A percentile compares a stretch with the other conserved stretches of the same genome.
Evolutionary conservation across 2,329 filamentous ascomycete genomes (phyloP).

Genomic region (Ascochyta koolunga): DNA sequence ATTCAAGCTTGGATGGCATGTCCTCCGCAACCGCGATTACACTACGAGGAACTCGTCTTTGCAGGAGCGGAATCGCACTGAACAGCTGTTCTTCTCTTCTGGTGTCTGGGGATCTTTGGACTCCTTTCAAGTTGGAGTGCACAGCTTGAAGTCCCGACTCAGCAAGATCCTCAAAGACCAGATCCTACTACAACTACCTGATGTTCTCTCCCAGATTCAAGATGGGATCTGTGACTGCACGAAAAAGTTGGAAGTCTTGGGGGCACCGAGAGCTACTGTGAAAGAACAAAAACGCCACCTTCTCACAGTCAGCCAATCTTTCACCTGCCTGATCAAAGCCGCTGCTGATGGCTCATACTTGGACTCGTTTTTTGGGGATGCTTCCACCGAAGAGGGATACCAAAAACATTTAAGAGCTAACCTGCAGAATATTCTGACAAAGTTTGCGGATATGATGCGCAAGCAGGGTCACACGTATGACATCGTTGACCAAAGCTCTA

Average conservation of each 20-base stretch:
- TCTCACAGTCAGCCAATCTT: constrained; percentile 51
- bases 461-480: constrained; percentile 19
- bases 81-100: constrained; percentile 43
- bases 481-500: constrained; percentile 18
- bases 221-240: constrained; percentile 25
- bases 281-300: constrained; percentile 59
- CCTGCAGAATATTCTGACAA: constrained; percentile 28
- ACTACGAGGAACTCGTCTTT: constrained; percentile 24
- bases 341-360: constrained; percentile 55
- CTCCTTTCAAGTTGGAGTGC: constrained; percentile 26
- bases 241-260: constrained; percentile 53
- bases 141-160: constrained; percentile 24
- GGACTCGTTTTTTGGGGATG: constrained; percentile 56
- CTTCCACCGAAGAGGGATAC: constrained; percentile 17
- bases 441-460: constrained; percentile 25
- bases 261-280: constrained; percentile 52
- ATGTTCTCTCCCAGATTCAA: constrained; percentile 35
- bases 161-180: constrained; percentile 32
- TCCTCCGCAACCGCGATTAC: constrained; percentile 56
- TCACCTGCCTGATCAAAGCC: constrained; percentile 52
- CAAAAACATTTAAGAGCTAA: constrained; percentile 30
- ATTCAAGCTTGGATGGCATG: constrained; percentile 58
- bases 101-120: constrained; percentile 48
- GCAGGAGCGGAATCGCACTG: constrained; percentile 48
- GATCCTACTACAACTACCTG: constrained; percentile 27